phyloP scores from a whole-genome alignment of 1,284 basidiomycete species.

The Marasmius sp. region DNA sequence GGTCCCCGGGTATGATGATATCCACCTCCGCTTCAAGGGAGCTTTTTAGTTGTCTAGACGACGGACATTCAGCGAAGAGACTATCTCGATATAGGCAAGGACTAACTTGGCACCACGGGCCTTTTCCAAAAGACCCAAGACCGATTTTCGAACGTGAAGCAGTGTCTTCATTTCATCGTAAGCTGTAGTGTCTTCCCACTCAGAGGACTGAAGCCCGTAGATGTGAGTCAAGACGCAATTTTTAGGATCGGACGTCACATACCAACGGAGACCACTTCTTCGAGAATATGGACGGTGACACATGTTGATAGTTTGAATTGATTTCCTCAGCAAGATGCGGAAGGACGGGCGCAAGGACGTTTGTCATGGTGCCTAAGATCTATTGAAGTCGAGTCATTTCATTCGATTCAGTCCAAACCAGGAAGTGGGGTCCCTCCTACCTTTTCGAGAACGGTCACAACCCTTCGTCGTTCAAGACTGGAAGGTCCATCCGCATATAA shows the following conservation, averaged over 20 bases:
- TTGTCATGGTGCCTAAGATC: slow-evolving; percentile 71
- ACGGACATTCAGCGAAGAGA: not conserved
- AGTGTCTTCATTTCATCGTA: slow-evolving; percentile 61
- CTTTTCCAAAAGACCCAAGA: slow-evolving; percentile 65
- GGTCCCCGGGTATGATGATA: slow-evolving; percentile 42
- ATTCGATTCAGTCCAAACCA: not conserved
- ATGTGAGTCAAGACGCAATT: not conserved
- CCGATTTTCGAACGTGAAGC: slow-evolving; percentile 52
- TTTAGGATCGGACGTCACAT: slow-evolving; percentile 19
- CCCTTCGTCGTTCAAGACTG: slow-evolving; percentile 57
- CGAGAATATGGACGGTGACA: slow-evolving; percentile 19
- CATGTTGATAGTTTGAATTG: slow-evolving; percentile 45
- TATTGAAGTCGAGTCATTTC: slow-evolving; percentile 26
- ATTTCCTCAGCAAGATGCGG: slow-evolving; percentile 95
- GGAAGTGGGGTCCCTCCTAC: slow-evolving; percentile 38
- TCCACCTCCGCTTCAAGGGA: slow-evolving; percentile 72
- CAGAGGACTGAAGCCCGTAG: slow-evolving; percentile 34
- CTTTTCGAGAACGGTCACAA: slow-evolving; percentile 74
- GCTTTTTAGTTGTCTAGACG: slow-evolving; percentile 60
- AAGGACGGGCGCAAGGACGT: slow-evolving; percentile 82
- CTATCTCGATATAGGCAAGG: not conserved
- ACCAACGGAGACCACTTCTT: slow-evolving; percentile 60
- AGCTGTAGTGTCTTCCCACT: slow-evolving; percentile 56
- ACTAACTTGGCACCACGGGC: slow-evolving; percentile 70
- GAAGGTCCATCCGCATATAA: slow-evolving; percentile 74